Base-by-base conservation (phyloP, 768 basidiomycete genomes). In the Astraeus odoratus region DNA sequence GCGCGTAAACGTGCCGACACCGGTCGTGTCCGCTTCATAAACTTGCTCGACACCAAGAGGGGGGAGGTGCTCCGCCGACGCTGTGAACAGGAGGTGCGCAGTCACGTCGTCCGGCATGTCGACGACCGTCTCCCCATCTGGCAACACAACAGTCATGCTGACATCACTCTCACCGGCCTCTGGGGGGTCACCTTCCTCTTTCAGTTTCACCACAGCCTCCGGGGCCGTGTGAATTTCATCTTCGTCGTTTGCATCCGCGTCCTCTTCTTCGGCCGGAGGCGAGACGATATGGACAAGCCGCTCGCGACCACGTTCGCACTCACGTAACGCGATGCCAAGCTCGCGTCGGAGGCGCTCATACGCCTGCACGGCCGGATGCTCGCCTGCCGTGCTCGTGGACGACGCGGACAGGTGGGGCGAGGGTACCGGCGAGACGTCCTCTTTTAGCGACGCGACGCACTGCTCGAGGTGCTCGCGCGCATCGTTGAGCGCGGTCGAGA, bases 251-350 rank as follows among this genome's bases (percentile, higher is more conserved):
- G 39, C 25, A 51, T 73, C 66, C 22, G 57, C 69, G n/a, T 77
- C 75, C 40, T 76, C 76, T 35, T 61, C 44, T 50, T 54, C 12
- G 31, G 59, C 51, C 4, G 67, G 64, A 0, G 80, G 79, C n/a
- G 69, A 58, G 3, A 86, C 61, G 43, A 83, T 64, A 40, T 78
- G 74, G 1, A 81, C 52, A 25, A 91, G 66, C 15, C 75, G 73
- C 31, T 78, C 81, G 15, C 83, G 69, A 0, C 88, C 88, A 7
- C 88, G 76, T 61, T 91, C 88, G 57, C 86, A 91, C 55, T 91
- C 89, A 6, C 87, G 68, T 24, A 91, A 64, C 1, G 86, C 88
- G 19, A 83, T 62, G 7, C 88, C 89, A 7, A 92, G 73, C 54
- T 90, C 86, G 4, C 79, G 74, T 9, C 88, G 74, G 13, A 91